Evolutionary conservation across 2,329 filamentous ascomycete genomes (phyloP).

Genomic region (Tolypocladium cylindrosporum): DNA sequence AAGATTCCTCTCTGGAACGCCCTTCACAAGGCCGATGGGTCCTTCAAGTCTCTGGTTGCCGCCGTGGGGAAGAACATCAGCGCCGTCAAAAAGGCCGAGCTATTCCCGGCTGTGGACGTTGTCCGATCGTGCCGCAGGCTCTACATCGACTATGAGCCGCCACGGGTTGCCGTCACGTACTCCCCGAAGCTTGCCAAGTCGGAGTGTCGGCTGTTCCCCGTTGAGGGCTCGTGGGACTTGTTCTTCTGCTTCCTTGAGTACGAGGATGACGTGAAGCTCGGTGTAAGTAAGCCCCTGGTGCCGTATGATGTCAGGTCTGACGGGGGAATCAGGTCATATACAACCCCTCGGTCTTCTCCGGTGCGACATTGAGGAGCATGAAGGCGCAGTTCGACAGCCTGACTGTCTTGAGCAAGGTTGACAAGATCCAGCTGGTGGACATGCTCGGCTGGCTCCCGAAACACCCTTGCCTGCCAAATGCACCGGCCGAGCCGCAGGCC

Average conservation of each 20-base stretch:
- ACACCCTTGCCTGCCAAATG: neutral
- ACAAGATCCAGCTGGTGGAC: neutral
- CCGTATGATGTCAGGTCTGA: neutral
- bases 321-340: conserved; percentile 1
- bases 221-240: conserved; percentile 5
- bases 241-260: conserved; percentile 6
- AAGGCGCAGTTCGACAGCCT: conserved; percentile 1
- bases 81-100: conserved; percentile 6
- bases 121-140: conserved; percentile 1
- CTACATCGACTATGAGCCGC: conserved; percentile 4
- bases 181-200: conserved; percentile 4
- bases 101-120: conserved; percentile 4
- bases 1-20: conserved; percentile 5
- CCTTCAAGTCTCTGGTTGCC: conserved; percentile 4
- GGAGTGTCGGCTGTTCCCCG: conserved; percentile 4
- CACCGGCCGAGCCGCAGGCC: neutral
- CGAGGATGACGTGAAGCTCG: conserved; percentile 2
- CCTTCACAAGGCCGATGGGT: neutral
- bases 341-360: conserved; percentile 2
- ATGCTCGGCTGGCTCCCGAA: conserved; percentile 5
- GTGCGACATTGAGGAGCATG: neutral
- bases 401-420: neutral
- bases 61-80: conserved; percentile 6
- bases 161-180: conserved; percentile 4
- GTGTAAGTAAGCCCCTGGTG: neutral